Evolutionary conservation across 2,329 filamentous ascomycete genomes (phyloP), one percentile per base, ranked within the genome.

Genomic region (Teratosphaeria zuluensis): DNA sequence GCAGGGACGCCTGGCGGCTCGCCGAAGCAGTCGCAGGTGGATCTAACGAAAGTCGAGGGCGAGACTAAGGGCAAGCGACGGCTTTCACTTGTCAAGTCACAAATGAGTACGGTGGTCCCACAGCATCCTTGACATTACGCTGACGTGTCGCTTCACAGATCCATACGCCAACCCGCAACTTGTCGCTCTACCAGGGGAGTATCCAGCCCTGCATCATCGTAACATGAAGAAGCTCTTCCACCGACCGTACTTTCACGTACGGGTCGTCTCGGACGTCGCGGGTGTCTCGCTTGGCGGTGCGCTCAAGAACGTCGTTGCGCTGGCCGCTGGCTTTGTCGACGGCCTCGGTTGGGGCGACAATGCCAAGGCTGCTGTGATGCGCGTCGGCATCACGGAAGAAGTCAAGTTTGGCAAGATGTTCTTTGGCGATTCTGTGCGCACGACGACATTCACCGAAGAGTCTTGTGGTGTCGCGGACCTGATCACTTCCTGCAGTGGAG

Each of bases 271-370:
- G 38, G 94, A 99, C 70, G 94, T 99, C n/a, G 94, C 92, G 0
- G 94, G 94, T 65, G 92, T 96, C 0, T 97, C 94, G 4, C 85
- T 99, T 35, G 88, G 92, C 51, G 94, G 94, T 61, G 94, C 94
- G 0, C 79, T 99, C 66, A 99, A 99, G 81, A 99, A 99, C 78
- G 87, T 99, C 64, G 90, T 99, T 58, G 94, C 94, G 4, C 79
- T 99, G 19, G 92, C 91, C 4, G 92, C 94, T 33, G 94, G 94
- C 59, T 99, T 95, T 74, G 91, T 97, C 52, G 90, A 96, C 64
- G 94, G 94, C 38, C 84, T 92, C 62, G 92, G 92, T 64, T 99
- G 94, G 92, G 94, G 94, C 69, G 92, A 97, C 78, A 99, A 97
- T 67, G 92, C 92, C 65, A 97, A 99, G 78, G 91, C 94, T n/a